phyloP scores from a whole-genome alignment of 495 filamentous ascomycete species.

The Parathielavia appendiculata region DNA sequence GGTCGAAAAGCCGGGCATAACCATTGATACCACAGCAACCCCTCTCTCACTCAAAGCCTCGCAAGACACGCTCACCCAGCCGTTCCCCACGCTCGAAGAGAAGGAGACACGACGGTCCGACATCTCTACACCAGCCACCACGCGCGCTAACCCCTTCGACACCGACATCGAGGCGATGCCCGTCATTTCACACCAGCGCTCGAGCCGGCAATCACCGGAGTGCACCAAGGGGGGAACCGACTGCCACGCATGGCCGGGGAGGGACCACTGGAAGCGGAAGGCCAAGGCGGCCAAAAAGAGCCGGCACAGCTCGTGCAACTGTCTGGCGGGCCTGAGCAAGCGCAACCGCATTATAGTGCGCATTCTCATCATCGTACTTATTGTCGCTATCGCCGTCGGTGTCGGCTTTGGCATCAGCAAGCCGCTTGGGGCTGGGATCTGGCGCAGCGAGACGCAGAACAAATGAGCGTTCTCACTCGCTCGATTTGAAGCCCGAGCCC shows the following conservation, averaged over 20 bases:
- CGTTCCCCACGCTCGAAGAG: conserved; percentile 25
- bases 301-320: conserved; percentile 37
- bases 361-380: conserved; percentile 38
- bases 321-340: conserved; percentile 42
- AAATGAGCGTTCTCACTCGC: conserved; percentile 16
- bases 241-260: conserved; percentile 47
- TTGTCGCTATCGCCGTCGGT: conserved; percentile 44
- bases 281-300: conserved; percentile 45
- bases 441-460: conserved; percentile 34
- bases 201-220: conserved; percentile 31
- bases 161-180: conserved; percentile 45
- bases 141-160: conserved; percentile 42
- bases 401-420: conserved; percentile 50
- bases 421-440: conserved; percentile 44
- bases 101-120: conserved; percentile 32
- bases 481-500: not conserved
- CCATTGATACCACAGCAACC: conserved; percentile 29
- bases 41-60: conserved; percentile 24
- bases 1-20: conserved; percentile 30
- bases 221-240: conserved; percentile 34
- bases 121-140: conserved; percentile 36
- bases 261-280: conserved; percentile 47
- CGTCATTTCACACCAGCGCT: conserved; percentile 27
- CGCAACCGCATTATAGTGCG: conserved; percentile 44
- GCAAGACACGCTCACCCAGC: conserved; percentile 25